Conservation (phyloP, 495 filamentous ascomycete species). For the Haplographium delicatum region DNA sequence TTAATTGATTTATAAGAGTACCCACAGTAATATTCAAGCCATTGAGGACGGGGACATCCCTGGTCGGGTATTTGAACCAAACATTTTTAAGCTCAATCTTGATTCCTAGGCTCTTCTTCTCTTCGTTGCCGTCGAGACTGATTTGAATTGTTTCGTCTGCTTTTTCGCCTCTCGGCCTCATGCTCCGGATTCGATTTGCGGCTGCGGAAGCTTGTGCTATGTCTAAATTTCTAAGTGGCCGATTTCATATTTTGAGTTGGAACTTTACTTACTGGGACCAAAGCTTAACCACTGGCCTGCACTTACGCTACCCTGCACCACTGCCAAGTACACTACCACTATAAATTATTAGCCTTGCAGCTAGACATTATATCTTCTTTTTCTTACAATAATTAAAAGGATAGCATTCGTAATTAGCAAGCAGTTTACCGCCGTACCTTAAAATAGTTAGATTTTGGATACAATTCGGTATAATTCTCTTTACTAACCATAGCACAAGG, state of each 20-base stretch:
- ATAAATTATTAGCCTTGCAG: conserved; percentile 3
- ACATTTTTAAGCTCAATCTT: conserved; percentile 50
- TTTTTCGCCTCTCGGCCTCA: not conserved
- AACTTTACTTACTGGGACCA: conserved; percentile 27
- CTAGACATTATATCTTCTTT: conserved; percentile 6
- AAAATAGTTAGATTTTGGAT: conserved; percentile 20
- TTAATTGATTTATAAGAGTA: conserved; percentile 40
- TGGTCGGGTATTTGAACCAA: conserved; percentile 52
- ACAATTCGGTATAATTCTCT: not conserved
- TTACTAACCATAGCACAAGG: conserved; percentile 56
- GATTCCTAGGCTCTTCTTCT: conserved; percentile 33
- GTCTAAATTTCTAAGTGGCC: conserved; percentile 28
- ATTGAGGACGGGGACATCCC: conserved; percentile 42
- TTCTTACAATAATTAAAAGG: conserved; percentile 34
- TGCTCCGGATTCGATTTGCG: conserved; percentile 45
- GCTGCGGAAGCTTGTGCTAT: conserved; percentile 54
- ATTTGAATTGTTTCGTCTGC: conserved; percentile 14
- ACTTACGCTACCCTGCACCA: conserved; percentile 28
- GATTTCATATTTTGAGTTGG: too few relatives aligned
- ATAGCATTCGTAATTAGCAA: conserved; percentile 25
- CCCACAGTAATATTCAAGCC: conserved; percentile 45
- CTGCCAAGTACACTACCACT: conserved; percentile 38
- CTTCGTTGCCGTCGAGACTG: conserved; percentile 33
- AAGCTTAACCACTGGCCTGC: conserved; percentile 26
- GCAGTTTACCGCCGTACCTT: conserved; percentile 29